Evolutionary conservation across 306 rosid species (phyloP), one percentile per base, ranked within the genome.

Genomic region (Medicago lupulina): DNA sequence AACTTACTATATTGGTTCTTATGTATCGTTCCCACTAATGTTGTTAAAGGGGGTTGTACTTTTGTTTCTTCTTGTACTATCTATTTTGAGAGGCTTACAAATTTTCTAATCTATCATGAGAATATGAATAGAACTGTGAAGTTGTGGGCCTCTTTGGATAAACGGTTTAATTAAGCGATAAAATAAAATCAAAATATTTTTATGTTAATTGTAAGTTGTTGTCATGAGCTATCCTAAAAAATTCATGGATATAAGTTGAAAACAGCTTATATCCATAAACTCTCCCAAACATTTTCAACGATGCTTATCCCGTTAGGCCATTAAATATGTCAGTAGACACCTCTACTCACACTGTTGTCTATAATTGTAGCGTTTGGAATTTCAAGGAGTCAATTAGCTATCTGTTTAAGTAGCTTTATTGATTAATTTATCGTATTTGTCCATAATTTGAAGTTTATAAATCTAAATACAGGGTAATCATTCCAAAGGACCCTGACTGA

Each of bases 401-500:
- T 55, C 7, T 50, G 41, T 19, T 65, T 25, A 31, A 4, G 50
- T 77, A 41, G 44, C 54, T 18, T 67, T 21, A 36, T 75, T 55
- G 10, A 34, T 40, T 71, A 54, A 19, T 58, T 69, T 77, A 8
- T 2, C 61, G 1, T 60, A 11, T 61, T 60, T 8, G n/a, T 18
- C 2, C 5, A 46, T 41, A 19, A 71, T 63, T 43, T 80, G 65
- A 49, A 67, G 64, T 41, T 67, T 54, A 21, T 69, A 49, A 73
- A 65, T 85, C 76, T 78, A 71, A 69, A 50, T 75, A 34, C 66
- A 50, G 65, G 82, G 78, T 62, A 69, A 67, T 67, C 60, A 64
- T 78, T 47, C 19, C 21, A 64, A 82, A 78, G 70, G 40, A 39
- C 69, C 57, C 54, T 67, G 83, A 77, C 59, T 74, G 87, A 87